Conservation (phyloP, 2,329 filamentous ascomycete species). For the Apiospora pterosperma region DNA sequence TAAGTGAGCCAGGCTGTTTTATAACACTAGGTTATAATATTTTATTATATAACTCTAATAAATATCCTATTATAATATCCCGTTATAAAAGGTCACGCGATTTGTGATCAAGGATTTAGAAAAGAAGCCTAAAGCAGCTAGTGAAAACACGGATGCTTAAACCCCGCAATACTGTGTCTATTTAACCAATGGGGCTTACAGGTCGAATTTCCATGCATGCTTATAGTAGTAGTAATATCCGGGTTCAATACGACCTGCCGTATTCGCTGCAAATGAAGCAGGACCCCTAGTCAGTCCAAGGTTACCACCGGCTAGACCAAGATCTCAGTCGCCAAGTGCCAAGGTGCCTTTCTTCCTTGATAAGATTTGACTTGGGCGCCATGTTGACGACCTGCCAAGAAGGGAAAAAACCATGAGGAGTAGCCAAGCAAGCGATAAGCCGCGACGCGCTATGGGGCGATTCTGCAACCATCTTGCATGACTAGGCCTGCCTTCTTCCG, state of each 20-base stretch:
- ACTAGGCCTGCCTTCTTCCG: not conserved
- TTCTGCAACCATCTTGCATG: not conserved
- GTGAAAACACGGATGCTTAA: not conserved
- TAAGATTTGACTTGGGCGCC: not conserved
- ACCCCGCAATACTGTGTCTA: not conserved
- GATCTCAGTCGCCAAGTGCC: not conserved
- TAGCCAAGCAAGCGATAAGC: not conserved
- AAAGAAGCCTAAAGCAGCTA: too few relatives aligned
- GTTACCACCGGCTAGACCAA: too few relatives aligned
- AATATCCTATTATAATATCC: too few relatives aligned
- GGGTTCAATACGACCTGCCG: not conserved
- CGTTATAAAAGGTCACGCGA: too few relatives aligned
- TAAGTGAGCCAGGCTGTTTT: too few relatives aligned
- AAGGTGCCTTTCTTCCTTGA: too few relatives aligned
- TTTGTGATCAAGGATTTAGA: too few relatives aligned
- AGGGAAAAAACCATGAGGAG: not conserved
- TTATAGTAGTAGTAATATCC: not conserved
- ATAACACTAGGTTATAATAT: too few relatives aligned
- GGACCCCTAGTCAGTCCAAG: too few relatives aligned
- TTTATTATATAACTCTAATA: too few relatives aligned
- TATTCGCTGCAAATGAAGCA: not conserved
- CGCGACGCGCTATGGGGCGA: not conserved
- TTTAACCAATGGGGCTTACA: not conserved
- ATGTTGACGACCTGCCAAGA: not conserved
- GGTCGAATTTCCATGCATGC: not conserved